Percentiles rank a stretch among this genome's conserved stretches.
Conservation (phyloP, 306 rosid species). For the Hippophae rhamnoides region DNA sequence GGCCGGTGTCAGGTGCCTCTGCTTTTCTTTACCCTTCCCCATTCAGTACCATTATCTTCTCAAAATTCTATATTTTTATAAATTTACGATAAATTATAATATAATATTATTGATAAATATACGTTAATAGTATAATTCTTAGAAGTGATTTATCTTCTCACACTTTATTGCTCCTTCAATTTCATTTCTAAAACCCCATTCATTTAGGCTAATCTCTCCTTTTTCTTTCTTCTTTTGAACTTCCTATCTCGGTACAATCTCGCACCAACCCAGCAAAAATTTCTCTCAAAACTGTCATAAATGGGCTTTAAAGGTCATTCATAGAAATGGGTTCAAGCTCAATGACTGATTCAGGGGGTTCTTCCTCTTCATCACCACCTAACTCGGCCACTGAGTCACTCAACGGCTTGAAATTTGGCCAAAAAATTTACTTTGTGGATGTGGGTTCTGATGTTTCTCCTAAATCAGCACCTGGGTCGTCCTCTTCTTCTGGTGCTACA, state of each 20-base stretch:
- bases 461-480: slow-evolving; percentile 27
- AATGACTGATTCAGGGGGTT: slow-evolving; percentile 40
- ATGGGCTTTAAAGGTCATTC: slow-evolving; percentile 25
- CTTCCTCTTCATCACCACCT: slow-evolving; percentile 37
- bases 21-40: slow-evolving; percentile 30
- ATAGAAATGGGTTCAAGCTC: slow-evolving; percentile 50
- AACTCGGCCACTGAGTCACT: slow-evolving; percentile 54
- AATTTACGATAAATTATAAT: too few species aligned
- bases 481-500: slow-evolving; percentile 25
- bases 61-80: background rate
- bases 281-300: slow-evolving; percentile 20
- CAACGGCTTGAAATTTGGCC: slow-evolving; percentile 68
- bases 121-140: too few species aligned
- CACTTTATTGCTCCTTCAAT: slow-evolving; percentile 14
- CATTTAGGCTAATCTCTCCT: background rate
- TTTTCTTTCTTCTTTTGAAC: background rate
- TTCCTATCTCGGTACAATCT: background rate
- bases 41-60: slow-evolving; percentile 14
- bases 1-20: slow-evolving; percentile 54
- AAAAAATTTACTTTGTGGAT: slow-evolving; percentile 72
- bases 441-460: slow-evolving; percentile 27
- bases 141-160: slow-evolving; percentile 5
- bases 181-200: too few species aligned
- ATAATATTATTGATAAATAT: too few species aligned
- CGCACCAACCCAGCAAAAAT: background rate